Evolutionary conservation across 352 stramenopile species (phyloP).

Genomic region (Plasmopara muralis): DNA sequence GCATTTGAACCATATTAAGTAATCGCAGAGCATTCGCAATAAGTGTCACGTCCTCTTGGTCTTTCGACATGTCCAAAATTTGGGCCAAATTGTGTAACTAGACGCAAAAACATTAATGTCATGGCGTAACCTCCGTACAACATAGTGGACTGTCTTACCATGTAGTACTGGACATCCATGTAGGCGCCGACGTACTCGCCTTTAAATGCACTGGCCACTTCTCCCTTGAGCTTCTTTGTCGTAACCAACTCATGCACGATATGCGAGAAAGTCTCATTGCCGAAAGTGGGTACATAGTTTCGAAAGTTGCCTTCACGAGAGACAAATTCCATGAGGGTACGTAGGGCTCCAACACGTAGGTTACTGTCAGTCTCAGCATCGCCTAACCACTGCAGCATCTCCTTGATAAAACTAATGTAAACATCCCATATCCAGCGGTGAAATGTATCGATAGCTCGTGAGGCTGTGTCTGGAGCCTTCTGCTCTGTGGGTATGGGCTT

Average conservation of each 20-base stretch:
- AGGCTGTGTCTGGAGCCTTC: slow-evolving; percentile 32
- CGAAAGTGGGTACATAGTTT: slow-evolving; percentile 36
- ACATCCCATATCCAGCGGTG: slow-evolving; percentile 78
- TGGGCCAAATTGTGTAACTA: slow-evolving; percentile 64
- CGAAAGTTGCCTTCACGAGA: slow-evolving; percentile 60
- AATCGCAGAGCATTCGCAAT: slow-evolving; percentile 62
- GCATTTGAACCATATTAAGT: slow-evolving; percentile 72
- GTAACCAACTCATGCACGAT: slow-evolving; percentile 64
- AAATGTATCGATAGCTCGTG: slow-evolving; percentile 66
- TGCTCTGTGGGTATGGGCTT: slow-evolving; percentile 24
- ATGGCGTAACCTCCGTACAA: slow-evolving; percentile 3
- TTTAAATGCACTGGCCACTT: slow-evolving; percentile 78
- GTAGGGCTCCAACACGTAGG: slow-evolving; percentile 66
- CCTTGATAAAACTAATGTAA: slow-evolving; percentile 74
- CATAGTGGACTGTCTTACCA: slow-evolving; percentile 26
- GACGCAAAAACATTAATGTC: background rate
- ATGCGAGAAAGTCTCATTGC: slow-evolving; percentile 79
- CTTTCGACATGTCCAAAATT: slow-evolving; percentile 42
- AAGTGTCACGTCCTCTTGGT: slow-evolving; percentile 46
- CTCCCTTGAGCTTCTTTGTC: slow-evolving; percentile 69
- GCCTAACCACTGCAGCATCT: slow-evolving; percentile 74
- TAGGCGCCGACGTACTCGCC: slow-evolving; percentile 81
- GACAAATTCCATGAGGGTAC: slow-evolving; percentile 88
- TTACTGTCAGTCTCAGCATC: slow-evolving; percentile 47
- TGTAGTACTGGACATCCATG: slow-evolving; percentile 85